These are phyloP conservation scores for Ambrosia hybrid DNA, from an alignment of 140 eudicot genomes.

Conservation along the genomic window DNA sequence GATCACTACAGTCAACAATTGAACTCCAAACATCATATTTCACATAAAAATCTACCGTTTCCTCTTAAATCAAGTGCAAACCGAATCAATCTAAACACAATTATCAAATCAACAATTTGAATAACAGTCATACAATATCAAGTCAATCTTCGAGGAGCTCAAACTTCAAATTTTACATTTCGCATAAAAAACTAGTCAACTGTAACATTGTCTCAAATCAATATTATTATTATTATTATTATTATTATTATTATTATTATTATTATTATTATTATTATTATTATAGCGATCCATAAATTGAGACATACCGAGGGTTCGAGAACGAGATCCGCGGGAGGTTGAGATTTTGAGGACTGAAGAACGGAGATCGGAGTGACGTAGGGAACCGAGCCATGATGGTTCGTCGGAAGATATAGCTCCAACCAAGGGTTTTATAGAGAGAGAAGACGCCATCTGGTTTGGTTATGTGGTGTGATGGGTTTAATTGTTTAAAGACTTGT, in stretches of 20 bases:
- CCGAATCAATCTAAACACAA: neutral
- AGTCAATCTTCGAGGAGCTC: too few relatives aligned
- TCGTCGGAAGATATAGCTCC: slow-evolving; percentile 57
- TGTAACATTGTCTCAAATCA: neutral
- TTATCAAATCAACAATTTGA: neutral
- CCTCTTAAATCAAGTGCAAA: neutral
- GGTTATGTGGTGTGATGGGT: too few relatives aligned
- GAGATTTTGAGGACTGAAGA: slow-evolving; percentile 50
- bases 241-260: too few relatives aligned
- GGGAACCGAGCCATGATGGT: slow-evolving; percentile 54
- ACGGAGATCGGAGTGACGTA: slow-evolving; percentile 44
- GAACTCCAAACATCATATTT: too few relatives aligned
- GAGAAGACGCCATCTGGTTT: slow-evolving; percentile 65
- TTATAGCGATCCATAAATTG: too few relatives aligned
- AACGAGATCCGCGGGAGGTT: slow-evolving; percentile 36
- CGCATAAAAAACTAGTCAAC: neutral
- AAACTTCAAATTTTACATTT: slow-evolving; percentile 9
- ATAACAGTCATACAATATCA: too few relatives aligned
- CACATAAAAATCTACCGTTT: neutral
- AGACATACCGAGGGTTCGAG: slow-evolving; percentile 31
- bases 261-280: too few relatives aligned
- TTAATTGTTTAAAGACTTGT: too few relatives aligned
- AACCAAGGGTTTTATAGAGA: slow-evolving; percentile 58
- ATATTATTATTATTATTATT: neutral
- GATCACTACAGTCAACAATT: too few relatives aligned